Evolutionary conservation across 495 filamentous ascomycete species (phyloP), one percentile per base, ranked within the genome.

Genomic region (Neurospora sp.): DNA sequence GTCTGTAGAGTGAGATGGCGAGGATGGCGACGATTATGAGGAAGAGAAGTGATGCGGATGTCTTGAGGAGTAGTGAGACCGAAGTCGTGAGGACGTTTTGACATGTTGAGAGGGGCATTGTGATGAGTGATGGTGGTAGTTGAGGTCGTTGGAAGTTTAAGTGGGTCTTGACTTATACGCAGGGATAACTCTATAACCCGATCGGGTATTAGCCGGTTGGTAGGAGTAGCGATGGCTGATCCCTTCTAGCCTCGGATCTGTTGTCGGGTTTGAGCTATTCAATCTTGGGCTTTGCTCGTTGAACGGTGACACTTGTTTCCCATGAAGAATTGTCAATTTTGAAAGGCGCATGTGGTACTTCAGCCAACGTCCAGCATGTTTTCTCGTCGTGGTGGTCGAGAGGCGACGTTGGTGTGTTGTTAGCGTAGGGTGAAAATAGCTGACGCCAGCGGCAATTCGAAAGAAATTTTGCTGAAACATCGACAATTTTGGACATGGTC

Each of bases 1-100:
- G 69, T 0, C 81, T 76, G 61, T 82, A 79, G 0, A 3, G 20
- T 9, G 4, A 39, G 69, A 75, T 12, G 0, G 38, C 44, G 18
- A 75, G 1, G 8, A 27, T 14, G 14, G 68, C 3, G 0, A 16
- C 12, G 14, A 69, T 1, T 0, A 61, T 5, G 20, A 71, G 0
- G 20, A 18, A 10, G 20, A 53, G 2, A 4, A 61, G 53, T 8
- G 27, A 61, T 14, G 10, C 2, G 1, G 20, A 4, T 10, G 45
- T 12, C 1, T 53, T 53, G 0, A 53, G 47, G 1, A 59, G 22
- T 4, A 59, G 10, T 10, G 47, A 59, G 47, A 59, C 4, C 4
- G 10, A 31, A 14, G 20, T 7, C 10, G 22, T 20, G 5, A 59
- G 10, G 20, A 59, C 0, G 27, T 3, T 1, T 16, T 16, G 27